Evolutionary conservation across 169 alveolate species (phyloP), one percentile per base, ranked within the genome.

Genomic region (Eimeria necatrix): DNA sequence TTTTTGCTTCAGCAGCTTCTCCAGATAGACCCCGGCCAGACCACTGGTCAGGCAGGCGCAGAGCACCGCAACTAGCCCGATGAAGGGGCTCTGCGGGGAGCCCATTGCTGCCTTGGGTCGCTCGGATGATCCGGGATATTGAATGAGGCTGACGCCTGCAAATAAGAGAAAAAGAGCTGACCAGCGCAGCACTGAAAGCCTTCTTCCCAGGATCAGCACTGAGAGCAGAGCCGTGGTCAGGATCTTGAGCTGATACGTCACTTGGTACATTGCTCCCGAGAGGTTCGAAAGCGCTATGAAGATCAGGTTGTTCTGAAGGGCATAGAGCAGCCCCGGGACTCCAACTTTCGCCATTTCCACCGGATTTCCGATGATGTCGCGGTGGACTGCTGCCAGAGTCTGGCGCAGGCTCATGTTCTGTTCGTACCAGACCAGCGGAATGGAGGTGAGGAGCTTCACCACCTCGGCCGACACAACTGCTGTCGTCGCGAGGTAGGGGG

Each of bases 1-100:
- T 46, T 94, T 87, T 85, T 93, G 93, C 95, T 97, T 96, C 64
- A 97, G 94, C 64, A 97, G 80, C 94, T 96, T 94, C 83, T 96
- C 97, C 4, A 96, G 87, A 53, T 92, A 97, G 32, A 97, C 98
- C 16, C 98, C 98, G 2, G 98, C 98, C 18, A 96, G 61, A 49
- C 97, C 98, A 80, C 97, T 96, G 73, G 98, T 96, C 70, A 97
- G 74, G 68, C 98, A 96, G 1, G 98, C 98, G 46, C 94, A 73
- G 9, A 97, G 85, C 24, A 97, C 98, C n/a, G 98, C 97, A n/a
- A 91, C 91, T 48, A 97, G 68, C 20, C 98, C 98, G n/a, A 96
- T 32, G 4, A 74, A 71, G 24, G 74, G 68, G 74, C 80, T 51
- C 51, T 88, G 87, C 12, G 49, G n/a, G 51, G 85, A 48, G 4